Percentiles rank a stretch among this genome's conserved stretches.
These are phyloP conservation scores for Buddleja alternifolia DNA, from an alignment of 257 asterid species.

Conservation along the genomic window DNA sequence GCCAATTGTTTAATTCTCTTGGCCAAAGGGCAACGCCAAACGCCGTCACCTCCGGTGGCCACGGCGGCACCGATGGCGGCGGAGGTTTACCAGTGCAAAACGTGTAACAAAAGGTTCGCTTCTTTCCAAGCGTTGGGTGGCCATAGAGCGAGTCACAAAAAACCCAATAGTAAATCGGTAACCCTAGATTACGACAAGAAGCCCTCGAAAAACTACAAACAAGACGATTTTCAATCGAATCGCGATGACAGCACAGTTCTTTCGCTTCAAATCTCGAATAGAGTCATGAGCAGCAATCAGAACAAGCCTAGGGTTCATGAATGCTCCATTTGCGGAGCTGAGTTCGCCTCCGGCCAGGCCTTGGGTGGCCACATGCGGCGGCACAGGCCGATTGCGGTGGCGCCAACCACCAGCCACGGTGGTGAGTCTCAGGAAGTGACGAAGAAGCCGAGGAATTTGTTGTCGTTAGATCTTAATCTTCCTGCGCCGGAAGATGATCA, in stretches of 20 bases:
- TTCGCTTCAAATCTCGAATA: slow-evolving; percentile 52
- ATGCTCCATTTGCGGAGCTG: slow-evolving; percentile 88
- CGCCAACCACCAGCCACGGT: slow-evolving; percentile 26
- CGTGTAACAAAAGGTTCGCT: slow-evolving; percentile 66
- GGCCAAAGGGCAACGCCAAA: slow-evolving; percentile 57
- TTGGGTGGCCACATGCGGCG: slow-evolving; percentile 98
- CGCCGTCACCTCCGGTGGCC: slow-evolving; percentile 11
- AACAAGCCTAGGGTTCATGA: slow-evolving; percentile 67
- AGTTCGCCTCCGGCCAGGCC: slow-evolving; percentile 88
- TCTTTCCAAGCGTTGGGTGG: slow-evolving; percentile 98
- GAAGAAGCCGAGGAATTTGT: slow-evolving; percentile 51
- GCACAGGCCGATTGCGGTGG: slow-evolving; percentile 66
- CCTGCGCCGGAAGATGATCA: slow-evolving; percentile 82
- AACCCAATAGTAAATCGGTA: slow-evolving; percentile 45
- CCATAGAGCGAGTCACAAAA: slow-evolving; percentile 89
- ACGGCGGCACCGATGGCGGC: slow-evolving; percentile 29
- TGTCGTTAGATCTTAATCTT: slow-evolving; percentile 85
- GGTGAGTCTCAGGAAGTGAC: slow-evolving; percentile 34
- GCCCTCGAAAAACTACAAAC: slow-evolving; percentile 22
- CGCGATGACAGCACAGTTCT: slow-evolving; percentile 36
- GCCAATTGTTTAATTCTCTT: slow-evolving; percentile 84
- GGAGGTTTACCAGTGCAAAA: slow-evolving; percentile 75
- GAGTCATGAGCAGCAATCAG: background rate
- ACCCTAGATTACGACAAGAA: slow-evolving; percentile 29
- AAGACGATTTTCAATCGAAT: slow-evolving; percentile 10